Percentiles rank a stretch among this genome's conserved stretches.
phyloP scores from a whole-genome alignment of 2,329 filamentous ascomycete genomes.

The Sclerotinia subarctica region DNA sequence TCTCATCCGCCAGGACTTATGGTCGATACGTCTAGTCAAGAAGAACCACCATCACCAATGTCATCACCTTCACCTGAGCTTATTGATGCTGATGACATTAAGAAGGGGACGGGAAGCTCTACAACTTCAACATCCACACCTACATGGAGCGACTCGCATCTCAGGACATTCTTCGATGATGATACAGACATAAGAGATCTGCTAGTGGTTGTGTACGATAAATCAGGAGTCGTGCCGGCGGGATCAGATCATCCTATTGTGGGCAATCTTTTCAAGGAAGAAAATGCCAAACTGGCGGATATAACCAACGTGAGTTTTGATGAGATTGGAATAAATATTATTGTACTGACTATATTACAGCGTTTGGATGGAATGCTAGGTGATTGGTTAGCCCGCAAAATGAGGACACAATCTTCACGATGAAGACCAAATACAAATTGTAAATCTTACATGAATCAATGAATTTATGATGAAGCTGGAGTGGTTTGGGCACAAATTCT shows the following conservation, averaged over 20 bases:
- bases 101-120: slow-evolving; percentile 46
- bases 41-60: slow-evolving; percentile 58
- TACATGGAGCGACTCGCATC: slow-evolving; percentile 81
- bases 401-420: slow-evolving; percentile 45
- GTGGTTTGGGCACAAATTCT: slow-evolving; percentile 23
- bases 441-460: slow-evolving; percentile 35
- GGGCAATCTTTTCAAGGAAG: slow-evolving; percentile 76
- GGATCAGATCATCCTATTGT: slow-evolving; percentile 83
- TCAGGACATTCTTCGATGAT: slow-evolving; percentile 89
- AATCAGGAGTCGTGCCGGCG: slow-evolving; percentile 74
- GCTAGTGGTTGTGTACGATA: slow-evolving; percentile 88
- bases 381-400: slow-evolving; percentile 72
- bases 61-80: slow-evolving; percentile 65
- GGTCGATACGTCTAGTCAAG: slow-evolving; percentile 68
- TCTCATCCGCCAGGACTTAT: slow-evolving; percentile 63
- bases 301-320: slow-evolving; percentile 67
- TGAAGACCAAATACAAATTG: slow-evolving; percentile 22
- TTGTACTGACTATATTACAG: slow-evolving; percentile 40
- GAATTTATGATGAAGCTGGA: slow-evolving; percentile 33
- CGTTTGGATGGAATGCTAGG: slow-evolving; percentile 85
- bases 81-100: slow-evolving; percentile 46
- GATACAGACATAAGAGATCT: slow-evolving; percentile 85
- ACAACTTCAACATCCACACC: slow-evolving; percentile 53
- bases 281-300: slow-evolving; percentile 80
- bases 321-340: neutral